phyloP scores from a whole-genome alignment of 495 filamentous ascomycete species.

The Aspergillus sclerotiicarbonarius region DNA sequence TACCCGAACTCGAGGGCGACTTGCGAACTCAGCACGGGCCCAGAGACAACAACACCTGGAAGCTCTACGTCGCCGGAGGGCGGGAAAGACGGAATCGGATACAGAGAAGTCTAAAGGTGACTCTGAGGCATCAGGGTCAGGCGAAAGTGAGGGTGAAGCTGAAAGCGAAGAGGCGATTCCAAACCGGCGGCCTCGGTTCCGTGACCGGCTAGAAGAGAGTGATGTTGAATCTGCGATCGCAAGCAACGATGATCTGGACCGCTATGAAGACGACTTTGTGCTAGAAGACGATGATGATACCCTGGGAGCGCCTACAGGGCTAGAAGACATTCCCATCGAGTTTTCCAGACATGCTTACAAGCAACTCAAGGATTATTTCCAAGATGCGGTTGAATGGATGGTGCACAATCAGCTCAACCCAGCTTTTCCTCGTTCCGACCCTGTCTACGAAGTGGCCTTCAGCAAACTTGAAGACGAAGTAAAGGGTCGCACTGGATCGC shows the following conservation, averaged over 20 bases:
- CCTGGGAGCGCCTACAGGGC: constrained; percentile 58
- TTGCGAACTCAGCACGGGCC: constrained; percentile 41
- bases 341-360: constrained; percentile 66
- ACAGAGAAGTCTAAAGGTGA: constrained; percentile 32
- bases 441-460: constrained; percentile 70
- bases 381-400: constrained; percentile 78
- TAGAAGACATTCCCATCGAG: constrained; percentile 65
- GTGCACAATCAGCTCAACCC: constrained; percentile 76
- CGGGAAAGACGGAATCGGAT: constrained; percentile 45
- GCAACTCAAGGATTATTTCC: constrained; percentile 74
- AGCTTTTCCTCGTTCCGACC: constrained; percentile 62
- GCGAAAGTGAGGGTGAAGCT: constrained; percentile 22
- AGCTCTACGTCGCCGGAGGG: constrained; percentile 54
- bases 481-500: constrained; percentile 62
- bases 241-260: constrained; percentile 47
- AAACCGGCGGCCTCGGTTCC: constrained; percentile 10
- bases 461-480: constrained; percentile 72
- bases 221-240: constrained; percentile 37
- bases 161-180: constrained; percentile 21
- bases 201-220: constrained; percentile 22
- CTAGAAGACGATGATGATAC: constrained; percentile 60
- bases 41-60: constrained; percentile 50
- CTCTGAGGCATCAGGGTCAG: constrained; percentile 7
- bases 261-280: constrained; percentile 72
- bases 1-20: constrained; percentile 41